These are phyloP conservation scores for Microstroma glucosiphilum DNA, from an alignment of 1,284 basidiomycete species.

Conservation along the genomic window DNA sequence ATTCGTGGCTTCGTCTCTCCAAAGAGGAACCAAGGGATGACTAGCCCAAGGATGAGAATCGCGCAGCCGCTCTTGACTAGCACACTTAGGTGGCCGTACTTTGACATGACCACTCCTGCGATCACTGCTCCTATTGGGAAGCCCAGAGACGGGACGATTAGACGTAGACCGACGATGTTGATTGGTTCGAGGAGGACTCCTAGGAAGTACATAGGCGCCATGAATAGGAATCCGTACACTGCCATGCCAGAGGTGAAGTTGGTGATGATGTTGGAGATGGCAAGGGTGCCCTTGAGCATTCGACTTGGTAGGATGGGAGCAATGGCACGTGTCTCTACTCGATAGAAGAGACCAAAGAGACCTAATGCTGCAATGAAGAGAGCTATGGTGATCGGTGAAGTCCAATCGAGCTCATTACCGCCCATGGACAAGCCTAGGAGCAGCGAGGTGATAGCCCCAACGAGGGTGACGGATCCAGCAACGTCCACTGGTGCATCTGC, in stretches of 20 bases:
- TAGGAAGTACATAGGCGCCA: conserved; percentile 7
- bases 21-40: too few relatives aligned
- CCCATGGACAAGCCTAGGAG: too few relatives aligned
- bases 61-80: too few relatives aligned
- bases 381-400: too few relatives aligned
- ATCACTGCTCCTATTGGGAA: conserved; percentile 8
- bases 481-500: too few relatives aligned
- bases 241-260: conserved; percentile 7
- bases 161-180: not conserved
- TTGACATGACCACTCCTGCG: conserved; percentile 9
- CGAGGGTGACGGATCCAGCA: too few relatives aligned
- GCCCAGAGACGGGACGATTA: conserved; percentile 7
- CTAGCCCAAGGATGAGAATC: too few relatives aligned
- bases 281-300: conserved; percentile 1
- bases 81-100: too few relatives aligned
- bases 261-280: conserved; percentile 6
- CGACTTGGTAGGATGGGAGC: conserved; percentile 8
- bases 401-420: too few relatives aligned
- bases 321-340: not conserved
- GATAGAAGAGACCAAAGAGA: conserved; percentile 3
- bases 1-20: too few relatives aligned
- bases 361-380: too few relatives aligned
- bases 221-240: conserved; percentile 7
- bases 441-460: too few relatives aligned
- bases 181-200: conserved; percentile 1